Evolutionary conservation across 1,284 basidiomycete genomes (phyloP), one percentile per base, ranked within the genome.

Genomic region (Violaceomyces palustris): DNA sequence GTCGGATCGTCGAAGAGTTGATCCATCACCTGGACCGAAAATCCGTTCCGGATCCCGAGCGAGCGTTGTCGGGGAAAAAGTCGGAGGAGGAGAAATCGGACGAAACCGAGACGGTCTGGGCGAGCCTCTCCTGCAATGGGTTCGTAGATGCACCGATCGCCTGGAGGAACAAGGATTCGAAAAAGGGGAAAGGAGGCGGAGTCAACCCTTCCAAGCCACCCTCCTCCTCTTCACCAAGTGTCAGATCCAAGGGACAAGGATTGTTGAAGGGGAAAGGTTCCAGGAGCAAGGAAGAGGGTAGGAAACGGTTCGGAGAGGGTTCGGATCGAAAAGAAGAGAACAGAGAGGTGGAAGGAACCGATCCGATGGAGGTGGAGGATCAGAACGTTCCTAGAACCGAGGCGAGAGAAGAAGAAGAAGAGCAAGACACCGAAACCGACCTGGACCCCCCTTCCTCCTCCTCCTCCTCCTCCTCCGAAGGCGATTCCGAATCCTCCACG

Each of bases 101-200:
- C 33, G 0, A 19, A 35, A 9, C 26, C 27, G 12, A 26, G 22
- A 5, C 21, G 2, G 22, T 15, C 25, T 59, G 61, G 58, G 54
- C 52, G 3, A 35, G 36, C 1, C 21, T 63, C 10, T 46, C 50
- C 10, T 50, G 52, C n/a, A 23, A 39, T 0, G 64, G 64, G 3
- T 67, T 57, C 14, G 34, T 51, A 6, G 58, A 67, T 29, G 47
- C 64, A 7, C 64, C 64, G 9, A 33, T 67, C 8, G 51, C 58
- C 2, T 67, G 64, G 64, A 42, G 52, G 14, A 40, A 44, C 29
- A 52, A 51, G 25, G 29, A 48, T 5, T 35, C 57, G 0, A 35
- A 50, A 47, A 42, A 44, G 42, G 1, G 12, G 45, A 12, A 49
- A 50, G 31, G 56, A 51, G 1, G 46, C 50, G 10, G 27, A 30